Base-by-base conservation (phyloP, 352 stramenopile species). In the Globisporangium irregulare region DNA sequence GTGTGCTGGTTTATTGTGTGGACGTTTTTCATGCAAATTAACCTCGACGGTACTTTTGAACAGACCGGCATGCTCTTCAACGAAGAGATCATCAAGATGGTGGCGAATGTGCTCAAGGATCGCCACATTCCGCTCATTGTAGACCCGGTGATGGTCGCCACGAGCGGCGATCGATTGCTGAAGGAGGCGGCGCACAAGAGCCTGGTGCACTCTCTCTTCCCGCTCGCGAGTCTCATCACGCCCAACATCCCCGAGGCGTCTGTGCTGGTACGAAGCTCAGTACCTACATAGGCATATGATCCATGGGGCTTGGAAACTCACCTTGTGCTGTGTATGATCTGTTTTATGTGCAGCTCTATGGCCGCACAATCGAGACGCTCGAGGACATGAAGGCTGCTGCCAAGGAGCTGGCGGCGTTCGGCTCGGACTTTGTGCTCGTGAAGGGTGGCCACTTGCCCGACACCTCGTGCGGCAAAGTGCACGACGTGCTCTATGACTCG, bases 221-320 rank as follows among this genome's bases (percentile, higher is more conserved):
- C 94, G 10, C 77, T 90, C 55, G 87, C 84, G 24, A 88, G 87
- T 67, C 74, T 98, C 43, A 84, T 98, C 60, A 98, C 94, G 38
- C 95, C 95, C 25, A 98, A 98, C 71, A 95, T 96, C 69, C 94
- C 89, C n/a, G 95, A 98, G 74, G 94, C 93, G 1, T 89, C 96
- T 36, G 87, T 81, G 38, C 73, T 98, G 32, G 75, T 98, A 62
- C 69, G 64, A 15, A n/a, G 29, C 25, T 61, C 4, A 15, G 27
- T 12, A n/a, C 41, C 14, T n/a, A n/a, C 1, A 29, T 14, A n/a
- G 9, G 3, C 48, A 8, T 54, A n/a, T 32, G 27, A 8, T 25
- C 24, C 6, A 29, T 56, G 34, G 56, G 9, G 4, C 20, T 4
- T 14, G 9, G 18, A 14, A 48, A 0, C 29, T 62, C 29, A 61